Conservation (phyloP, 805 yeast species). For the Citeromyces nyonsensis region DNA sequence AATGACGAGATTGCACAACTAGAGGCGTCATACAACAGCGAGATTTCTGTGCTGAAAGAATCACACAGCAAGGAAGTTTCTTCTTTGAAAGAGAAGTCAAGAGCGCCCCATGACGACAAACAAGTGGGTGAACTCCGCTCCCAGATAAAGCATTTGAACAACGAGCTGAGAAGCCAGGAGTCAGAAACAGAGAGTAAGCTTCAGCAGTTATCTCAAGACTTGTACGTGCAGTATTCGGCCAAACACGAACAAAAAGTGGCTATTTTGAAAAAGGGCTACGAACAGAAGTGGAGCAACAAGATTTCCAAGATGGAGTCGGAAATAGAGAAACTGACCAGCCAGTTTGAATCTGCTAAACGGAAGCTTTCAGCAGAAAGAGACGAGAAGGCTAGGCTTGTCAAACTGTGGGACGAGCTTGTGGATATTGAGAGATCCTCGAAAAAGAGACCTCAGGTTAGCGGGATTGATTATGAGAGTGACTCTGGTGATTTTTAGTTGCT, state of each 20-base stretch:
- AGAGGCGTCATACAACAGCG: constrained; percentile 1
- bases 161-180: constrained; percentile 21
- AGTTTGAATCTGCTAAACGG: constrained; percentile 32
- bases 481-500: no score
- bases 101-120: not conserved
- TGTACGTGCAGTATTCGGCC: constrained; percentile 59
- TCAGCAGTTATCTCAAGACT: constrained; percentile 50
- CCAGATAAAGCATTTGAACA: constrained; percentile 11
- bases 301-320: constrained; percentile 24
- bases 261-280: constrained; percentile 42
- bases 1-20: not conserved
- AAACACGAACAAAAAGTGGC: constrained; percentile 65
- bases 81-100: not conserved
- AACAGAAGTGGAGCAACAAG: constrained; percentile 31
- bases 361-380: constrained; percentile 31
- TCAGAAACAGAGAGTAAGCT: constrained; percentile 35
- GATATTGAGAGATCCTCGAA: constrained; percentile 1
- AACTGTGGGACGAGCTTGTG: constrained; percentile 26
- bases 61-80: not conserved
- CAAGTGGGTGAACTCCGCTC: constrained; percentile 1
- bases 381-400: constrained; percentile 44
- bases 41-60: constrained; percentile 1
- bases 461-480: no score
- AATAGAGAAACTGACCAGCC: constrained; percentile 28
- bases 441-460: no score